These are phyloP conservation scores for Carex kokanica DNA, from an alignment of 176 grass and related monocot genomes.

Conservation along the genomic window DNA sequence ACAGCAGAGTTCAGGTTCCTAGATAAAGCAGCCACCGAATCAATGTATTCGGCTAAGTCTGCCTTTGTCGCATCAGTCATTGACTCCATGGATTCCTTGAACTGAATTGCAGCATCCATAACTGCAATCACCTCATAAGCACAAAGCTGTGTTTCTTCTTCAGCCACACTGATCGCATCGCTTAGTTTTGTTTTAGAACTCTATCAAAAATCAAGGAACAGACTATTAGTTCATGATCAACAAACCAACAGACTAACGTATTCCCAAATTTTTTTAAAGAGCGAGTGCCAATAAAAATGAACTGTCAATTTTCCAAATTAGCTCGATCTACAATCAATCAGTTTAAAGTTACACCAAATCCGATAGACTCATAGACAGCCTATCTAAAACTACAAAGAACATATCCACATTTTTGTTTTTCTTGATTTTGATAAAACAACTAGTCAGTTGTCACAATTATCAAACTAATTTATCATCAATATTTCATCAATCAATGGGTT, in stretches of 20 bases:
- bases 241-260: background rate
- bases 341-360: no score
- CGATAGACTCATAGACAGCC: no score
- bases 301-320: no score
- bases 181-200: slow-evolving; percentile 42
- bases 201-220: slow-evolving; percentile 26
- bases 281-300: background rate
- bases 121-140: slow-evolving; percentile 43
- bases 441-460: no score
- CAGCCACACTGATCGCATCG: slow-evolving; percentile 17
- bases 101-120: slow-evolving; percentile 42
- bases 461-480: no score
- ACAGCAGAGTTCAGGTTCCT: slow-evolving; percentile 23
- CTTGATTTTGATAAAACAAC: no score
- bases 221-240: background rate
- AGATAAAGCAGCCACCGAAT: slow-evolving; percentile 42
- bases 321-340: no score
- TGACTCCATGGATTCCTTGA: slow-evolving; percentile 62
- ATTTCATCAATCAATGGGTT: no score
- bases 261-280: background rate
- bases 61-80: slow-evolving; percentile 29
- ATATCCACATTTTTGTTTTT: no score
- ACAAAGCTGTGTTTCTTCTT: slow-evolving; percentile 47
- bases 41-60: slow-evolving; percentile 54
- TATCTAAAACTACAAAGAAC: no score